Evolutionary conservation across 2,329 filamentous ascomycete species (phyloP).

Genomic region (Pseudogymnoascus sp.): DNA sequence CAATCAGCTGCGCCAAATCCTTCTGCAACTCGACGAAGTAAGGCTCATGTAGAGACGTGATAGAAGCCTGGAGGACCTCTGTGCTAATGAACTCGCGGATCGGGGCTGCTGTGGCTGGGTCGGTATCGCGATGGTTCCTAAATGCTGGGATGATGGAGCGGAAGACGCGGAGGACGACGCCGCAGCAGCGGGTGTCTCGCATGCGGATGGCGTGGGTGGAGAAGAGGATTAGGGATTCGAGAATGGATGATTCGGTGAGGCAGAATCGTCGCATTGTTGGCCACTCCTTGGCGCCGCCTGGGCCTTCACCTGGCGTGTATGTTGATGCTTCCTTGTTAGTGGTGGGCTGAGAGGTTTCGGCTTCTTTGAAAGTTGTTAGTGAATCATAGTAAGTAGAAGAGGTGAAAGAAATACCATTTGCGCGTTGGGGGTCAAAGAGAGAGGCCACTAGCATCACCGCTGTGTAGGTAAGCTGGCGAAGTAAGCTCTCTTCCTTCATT

Average conservation of each 20-base stretch:
- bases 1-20: conserved; percentile 82
- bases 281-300: conserved; percentile 31
- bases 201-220: conserved; percentile 85
- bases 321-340: conserved; percentile 26
- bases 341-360: not conserved
- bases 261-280: conserved; percentile 74
- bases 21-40: conserved; percentile 97
- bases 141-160: conserved; percentile 80
- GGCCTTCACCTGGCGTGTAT: conserved; percentile 17
- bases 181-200: conserved; percentile 81
- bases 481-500: conserved; percentile 96
- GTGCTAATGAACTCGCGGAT: conserved; percentile 86
- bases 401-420: conserved; percentile 42
- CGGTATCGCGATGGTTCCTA: conserved; percentile 20
- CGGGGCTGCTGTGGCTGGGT: conserved; percentile 30
- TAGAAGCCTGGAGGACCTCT: conserved; percentile 82
- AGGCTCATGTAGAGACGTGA: conserved; percentile 84
- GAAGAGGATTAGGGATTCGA: conserved; percentile 86
- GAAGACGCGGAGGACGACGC: conserved; percentile 78
- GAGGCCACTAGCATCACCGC: conserved; percentile 88
- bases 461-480: conserved; percentile 86
- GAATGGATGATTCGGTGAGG: conserved; percentile 65
- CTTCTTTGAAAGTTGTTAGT: conserved; percentile 7
- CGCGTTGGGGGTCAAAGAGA: conserved; percentile 69
- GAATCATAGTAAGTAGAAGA: not conserved